phyloP scores from a whole-genome alignment of 1,284 basidiomycete genomes.

The Ganoderma lingzhi region DNA sequence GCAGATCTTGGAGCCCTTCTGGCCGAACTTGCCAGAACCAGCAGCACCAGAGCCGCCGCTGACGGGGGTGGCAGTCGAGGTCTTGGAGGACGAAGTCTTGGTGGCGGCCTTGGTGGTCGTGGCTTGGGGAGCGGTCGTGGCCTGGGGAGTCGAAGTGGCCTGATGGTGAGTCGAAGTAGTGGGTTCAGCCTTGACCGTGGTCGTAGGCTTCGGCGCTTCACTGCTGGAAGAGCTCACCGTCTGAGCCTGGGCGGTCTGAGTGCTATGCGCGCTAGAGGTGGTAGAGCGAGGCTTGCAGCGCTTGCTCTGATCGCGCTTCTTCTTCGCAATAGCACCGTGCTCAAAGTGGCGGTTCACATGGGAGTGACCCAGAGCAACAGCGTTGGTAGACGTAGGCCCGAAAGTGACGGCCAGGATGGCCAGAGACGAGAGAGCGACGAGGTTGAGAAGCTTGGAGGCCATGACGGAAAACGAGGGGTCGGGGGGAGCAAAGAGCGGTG shows the following conservation, averaged over 20 bases:
- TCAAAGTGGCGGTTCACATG: slow-evolving; percentile 34
- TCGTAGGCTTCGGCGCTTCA: slow-evolving; percentile 29
- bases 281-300: slow-evolving; percentile 65
- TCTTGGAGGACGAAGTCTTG: slow-evolving; percentile 14
- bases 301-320: slow-evolving; percentile 50
- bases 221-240: slow-evolving; percentile 17
- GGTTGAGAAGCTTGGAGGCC: slow-evolving; percentile 63
- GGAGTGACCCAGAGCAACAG: slow-evolving; percentile 55
- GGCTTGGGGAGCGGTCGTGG: not conserved
- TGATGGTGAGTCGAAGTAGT: slow-evolving; percentile 3
- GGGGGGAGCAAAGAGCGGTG: slow-evolving; percentile 33
- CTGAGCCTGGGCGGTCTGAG: not conserved
- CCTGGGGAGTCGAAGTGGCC: not conserved
- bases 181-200: slow-evolving; percentile 17
- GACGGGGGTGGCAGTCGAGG: slow-evolving; percentile 28
- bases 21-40: slow-evolving; percentile 33
- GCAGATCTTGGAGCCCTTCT: slow-evolving; percentile 73
- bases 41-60: slow-evolving; percentile 31
- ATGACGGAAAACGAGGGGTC: slow-evolving; percentile 45
- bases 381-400: slow-evolving; percentile 54
- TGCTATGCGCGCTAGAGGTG: not conserved
- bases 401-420: slow-evolving; percentile 63
- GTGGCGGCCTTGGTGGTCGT: slow-evolving; percentile 20
- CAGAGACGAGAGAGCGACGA: slow-evolving; percentile 65
- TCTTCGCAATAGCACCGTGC: slow-evolving; percentile 53